A percentile compares a stretch with the other conserved stretches of the same genome.
These are phyloP conservation scores for Gloeopeniophorella convolvens DNA, from an alignment of 768 basidiomycete genomes.

Conservation along the genomic window DNA sequence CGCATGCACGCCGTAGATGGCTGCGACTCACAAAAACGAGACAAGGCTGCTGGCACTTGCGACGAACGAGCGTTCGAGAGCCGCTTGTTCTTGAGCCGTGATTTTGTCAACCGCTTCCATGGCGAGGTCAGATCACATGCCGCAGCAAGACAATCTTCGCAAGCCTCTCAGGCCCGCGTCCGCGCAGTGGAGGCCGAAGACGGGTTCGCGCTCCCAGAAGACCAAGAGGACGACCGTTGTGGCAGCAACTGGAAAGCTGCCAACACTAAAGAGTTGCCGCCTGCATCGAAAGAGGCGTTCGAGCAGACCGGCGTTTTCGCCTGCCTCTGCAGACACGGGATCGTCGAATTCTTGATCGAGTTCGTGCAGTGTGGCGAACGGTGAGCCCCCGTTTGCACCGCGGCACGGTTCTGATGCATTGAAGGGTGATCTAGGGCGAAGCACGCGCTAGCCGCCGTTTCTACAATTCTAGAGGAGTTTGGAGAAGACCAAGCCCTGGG, in stretches of 20 bases:
- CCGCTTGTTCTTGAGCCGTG: not conserved
- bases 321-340: not conserved
- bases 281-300: not conserved
- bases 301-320: conserved; percentile 1
- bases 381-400: not conserved
- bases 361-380: conserved; percentile 1
- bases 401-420: not conserved
- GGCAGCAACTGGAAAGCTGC: not conserved
- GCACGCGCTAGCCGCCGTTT: not conserved
- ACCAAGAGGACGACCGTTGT: not conserved
- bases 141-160: no score
- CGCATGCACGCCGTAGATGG: not conserved
- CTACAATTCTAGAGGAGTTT: not conserved
- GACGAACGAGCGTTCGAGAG: not conserved
- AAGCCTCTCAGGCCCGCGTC: no score
- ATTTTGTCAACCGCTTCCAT: not conserved
- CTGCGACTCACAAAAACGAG: not conserved
- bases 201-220: not conserved
- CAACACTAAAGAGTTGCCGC: not conserved
- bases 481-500: not conserved
- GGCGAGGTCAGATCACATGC: not conserved
- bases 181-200: not conserved
- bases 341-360: not conserved
- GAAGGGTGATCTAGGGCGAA: not conserved
- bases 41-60: not conserved